Percentiles rank a stretch among this genome's conserved stretches.
phyloP scores from a whole-genome alignment of 139 green algal species.

The Closterium sp. region DNA sequence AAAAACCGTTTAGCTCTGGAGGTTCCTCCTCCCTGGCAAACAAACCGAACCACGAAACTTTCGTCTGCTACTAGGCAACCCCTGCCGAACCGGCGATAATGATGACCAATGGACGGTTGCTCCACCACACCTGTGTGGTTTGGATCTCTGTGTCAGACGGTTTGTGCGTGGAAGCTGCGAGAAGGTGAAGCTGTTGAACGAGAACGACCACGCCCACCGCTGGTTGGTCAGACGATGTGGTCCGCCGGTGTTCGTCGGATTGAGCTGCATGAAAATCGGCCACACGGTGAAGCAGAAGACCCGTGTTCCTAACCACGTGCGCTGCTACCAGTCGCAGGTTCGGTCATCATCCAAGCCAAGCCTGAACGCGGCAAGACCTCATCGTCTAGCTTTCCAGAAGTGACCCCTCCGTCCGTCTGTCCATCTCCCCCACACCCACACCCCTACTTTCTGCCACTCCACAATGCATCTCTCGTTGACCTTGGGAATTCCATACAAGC shows the following conservation, averaged over 20 bases:
- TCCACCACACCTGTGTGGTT: neutral
- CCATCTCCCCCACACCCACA: no score
- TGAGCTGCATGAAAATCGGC: no score
- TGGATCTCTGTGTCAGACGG: neutral
- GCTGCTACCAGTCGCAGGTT: neutral
- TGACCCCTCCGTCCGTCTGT: neutral
- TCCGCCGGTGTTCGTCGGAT: neutral
- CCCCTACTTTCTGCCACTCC: neutral
- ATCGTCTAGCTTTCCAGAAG: no score
- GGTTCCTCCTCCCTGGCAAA: neutral
- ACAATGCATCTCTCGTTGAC: neutral
- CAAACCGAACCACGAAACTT: neutral
- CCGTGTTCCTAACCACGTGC: neutral
- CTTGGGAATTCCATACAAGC: neutral
- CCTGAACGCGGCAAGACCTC: neutral
- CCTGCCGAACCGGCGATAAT: neutral
- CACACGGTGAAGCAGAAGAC: neutral
- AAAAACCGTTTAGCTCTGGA: neutral
- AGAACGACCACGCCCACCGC: no score
- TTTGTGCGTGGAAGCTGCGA: no score
- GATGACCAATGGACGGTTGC: neutral
- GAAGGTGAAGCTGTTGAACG: no score
- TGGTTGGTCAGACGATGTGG: neutral
- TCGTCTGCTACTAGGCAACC: neutral
- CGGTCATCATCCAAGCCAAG: neutral